Percentiles rank a stretch among this genome's conserved stretches.
phyloP scores from a whole-genome alignment of 2,329 filamentous ascomycete genomes.

The Eutypa lata region DNA sequence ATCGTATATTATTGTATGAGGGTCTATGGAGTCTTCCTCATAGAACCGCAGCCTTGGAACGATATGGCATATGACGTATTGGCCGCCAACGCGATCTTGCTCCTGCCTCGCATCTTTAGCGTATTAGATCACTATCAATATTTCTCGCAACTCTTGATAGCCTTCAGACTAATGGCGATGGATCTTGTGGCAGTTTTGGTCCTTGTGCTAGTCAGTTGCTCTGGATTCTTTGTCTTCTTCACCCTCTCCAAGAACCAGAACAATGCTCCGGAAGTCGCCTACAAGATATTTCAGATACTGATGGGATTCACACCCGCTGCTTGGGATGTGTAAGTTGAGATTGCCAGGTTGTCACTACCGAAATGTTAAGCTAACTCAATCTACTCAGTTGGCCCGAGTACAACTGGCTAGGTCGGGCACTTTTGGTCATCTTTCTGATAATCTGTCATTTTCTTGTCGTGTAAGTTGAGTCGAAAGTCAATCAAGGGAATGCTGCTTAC shows the following conservation, averaged over 20 bases:
- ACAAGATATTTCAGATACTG: conserved; percentile 86
- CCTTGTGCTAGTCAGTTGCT: conserved; percentile 82
- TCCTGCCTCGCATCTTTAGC: conserved; percentile 89
- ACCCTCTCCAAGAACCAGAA: conserved; percentile 73
- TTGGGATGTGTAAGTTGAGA: conserved; percentile 70
- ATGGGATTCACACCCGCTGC: conserved; percentile 96
- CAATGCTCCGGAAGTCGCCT: conserved; percentile 73
- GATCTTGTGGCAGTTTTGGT: conserved; percentile 83
- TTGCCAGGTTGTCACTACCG: background rate
- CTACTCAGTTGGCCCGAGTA: conserved; percentile 64
- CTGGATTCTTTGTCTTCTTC: conserved; percentile 94
- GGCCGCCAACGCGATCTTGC: conserved; percentile 82
- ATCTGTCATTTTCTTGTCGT: conserved; percentile 95
- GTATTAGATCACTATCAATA: conserved; percentile 93
- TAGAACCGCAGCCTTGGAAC: conserved; percentile 72
- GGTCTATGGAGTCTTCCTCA: conserved; percentile 80
- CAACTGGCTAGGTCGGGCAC: conserved; percentile 70
- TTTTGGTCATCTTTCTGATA: conserved; percentile 81
- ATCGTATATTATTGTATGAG: conserved; percentile 88
- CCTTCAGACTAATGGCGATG: conserved; percentile 89
- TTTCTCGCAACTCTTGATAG: conserved; percentile 91
- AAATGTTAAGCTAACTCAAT: conserved; percentile 10
- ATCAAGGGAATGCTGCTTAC: conserved; percentile 14
- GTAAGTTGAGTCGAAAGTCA: conserved; percentile 27
- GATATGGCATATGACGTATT: conserved; percentile 91